These are phyloP conservation scores for Pyrenophora tritici-repentis DNA, from an alignment of 2,329 filamentous ascomycete species.

Conservation along the genomic window DNA sequence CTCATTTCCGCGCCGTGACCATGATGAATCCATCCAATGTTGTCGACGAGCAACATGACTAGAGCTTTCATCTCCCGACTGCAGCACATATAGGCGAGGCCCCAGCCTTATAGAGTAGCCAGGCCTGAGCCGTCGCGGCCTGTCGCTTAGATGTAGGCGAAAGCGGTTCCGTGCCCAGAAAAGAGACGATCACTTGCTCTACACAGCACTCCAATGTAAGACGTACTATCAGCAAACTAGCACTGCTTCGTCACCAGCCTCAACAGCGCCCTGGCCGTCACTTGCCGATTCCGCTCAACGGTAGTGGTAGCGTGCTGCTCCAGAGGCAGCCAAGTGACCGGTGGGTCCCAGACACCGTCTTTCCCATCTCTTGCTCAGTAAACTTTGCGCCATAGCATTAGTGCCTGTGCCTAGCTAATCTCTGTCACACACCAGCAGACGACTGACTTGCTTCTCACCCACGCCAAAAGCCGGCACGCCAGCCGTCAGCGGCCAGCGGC, in stretches of 20 bases:
- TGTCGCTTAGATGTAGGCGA: conserved; percentile 10
- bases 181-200: not conserved
- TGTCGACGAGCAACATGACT: not conserved
- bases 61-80: conserved; percentile 9
- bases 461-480: not conserved
- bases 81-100: conserved; percentile 20
- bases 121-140: not conserved
- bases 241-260: conserved; percentile 1
- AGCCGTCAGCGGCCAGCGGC: not conserved
- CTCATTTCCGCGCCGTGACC: not conserved
- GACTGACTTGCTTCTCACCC: conserved; percentile 15
- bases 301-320: conserved; percentile 18
- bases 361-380: conserved; percentile 1
- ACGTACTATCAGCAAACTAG: too few relatives aligned
- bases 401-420: conserved; percentile 7
- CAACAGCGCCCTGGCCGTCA: conserved; percentile 7
- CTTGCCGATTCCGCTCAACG: conserved; percentile 16
- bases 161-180: not conserved
- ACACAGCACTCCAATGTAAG: not conserved
- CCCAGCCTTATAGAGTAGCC: conserved; percentile 12
- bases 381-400: conserved; percentile 12
- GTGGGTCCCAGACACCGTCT: conserved; percentile 4
- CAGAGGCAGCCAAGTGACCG: conserved; percentile 37
- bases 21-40: too few relatives aligned
- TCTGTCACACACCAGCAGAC: conserved; percentile 12